Percentiles rank a stretch among this genome's conserved stretches.
phyloP scores from a whole-genome alignment of 805 yeast species.

The Metschnikowia corniflorae region DNA sequence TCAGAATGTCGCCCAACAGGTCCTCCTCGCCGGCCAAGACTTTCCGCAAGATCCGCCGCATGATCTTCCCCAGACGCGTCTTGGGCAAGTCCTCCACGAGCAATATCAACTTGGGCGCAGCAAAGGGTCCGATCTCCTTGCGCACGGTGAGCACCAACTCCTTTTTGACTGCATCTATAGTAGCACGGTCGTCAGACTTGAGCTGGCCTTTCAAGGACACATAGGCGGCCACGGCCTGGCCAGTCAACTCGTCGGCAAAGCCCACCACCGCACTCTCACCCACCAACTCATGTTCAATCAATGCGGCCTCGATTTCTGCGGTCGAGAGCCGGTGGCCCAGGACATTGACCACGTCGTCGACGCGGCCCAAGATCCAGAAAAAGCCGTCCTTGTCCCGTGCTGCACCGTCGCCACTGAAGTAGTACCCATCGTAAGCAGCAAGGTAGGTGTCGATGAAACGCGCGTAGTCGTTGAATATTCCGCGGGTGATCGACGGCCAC shows the following conservation, averaged over 20 bases:
- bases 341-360: conserved; percentile 97
- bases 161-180: conserved; percentile 48
- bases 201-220: conserved; percentile 63
- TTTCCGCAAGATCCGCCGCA: conserved; percentile 96
- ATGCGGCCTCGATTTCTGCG: conserved; percentile 94
- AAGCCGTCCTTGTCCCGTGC: conserved; percentile 95
- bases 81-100: conserved; percentile 92
- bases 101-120: conserved; percentile 87
- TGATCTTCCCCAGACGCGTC: conserved; percentile 97
- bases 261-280: conserved; percentile 98
- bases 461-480: conserved; percentile 84
- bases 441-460: conserved; percentile 90
- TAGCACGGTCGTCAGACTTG: conserved; percentile 45
- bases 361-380: conserved; percentile 97
- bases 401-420: conserved; percentile 98
- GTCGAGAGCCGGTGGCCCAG: conserved; percentile 98
- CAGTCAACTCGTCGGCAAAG: conserved; percentile 89
- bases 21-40: conserved; percentile 89
- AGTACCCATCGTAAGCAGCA: conserved; percentile 87
- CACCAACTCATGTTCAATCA: conserved; percentile 73
- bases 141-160: conserved; percentile 86
- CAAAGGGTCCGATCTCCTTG: conserved; percentile 89
- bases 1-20: conserved; percentile 87
- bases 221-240: conserved; percentile 95
- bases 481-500: conserved; percentile 99